Evolutionary conservation across 1,284 basidiomycete genomes (phyloP), one percentile per base, ranked within the genome.

Genomic region (Vanrija sp.): DNA sequence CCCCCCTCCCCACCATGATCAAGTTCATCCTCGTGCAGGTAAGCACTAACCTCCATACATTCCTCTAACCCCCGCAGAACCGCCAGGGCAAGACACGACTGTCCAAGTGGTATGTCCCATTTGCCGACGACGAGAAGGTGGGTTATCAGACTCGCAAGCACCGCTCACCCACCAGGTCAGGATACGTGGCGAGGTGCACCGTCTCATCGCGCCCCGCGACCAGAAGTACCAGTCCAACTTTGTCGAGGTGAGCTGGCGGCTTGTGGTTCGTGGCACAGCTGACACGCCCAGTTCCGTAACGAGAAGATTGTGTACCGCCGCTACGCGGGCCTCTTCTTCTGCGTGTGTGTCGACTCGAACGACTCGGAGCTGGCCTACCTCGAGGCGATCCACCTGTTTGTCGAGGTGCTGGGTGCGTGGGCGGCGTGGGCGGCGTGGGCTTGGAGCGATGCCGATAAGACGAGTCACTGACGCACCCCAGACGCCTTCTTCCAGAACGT

Each of bases 161-260:
- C 25, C 2, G 19, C 46, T 58, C 31, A 56, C 51, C 18, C 45
- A 62, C 45, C 67, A 95, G 89, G 87, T 94, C 53, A 84, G 91
- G 51, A 80, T 98, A 52, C 83, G 93, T 37, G 94, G 93, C 20
- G 95, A 98, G 74, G 94, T 98, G 1, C 95, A 98, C 72, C 82
- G 95, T 41, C 76, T 98, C 57, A 89, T 98, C 18, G 95, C 95
- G 0, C 92, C 94, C n/a, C 78, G 95, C 60, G 95, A 98, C 75
- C 94, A 97, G 79, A 97, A 97, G 76, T 95, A 97, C 64, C 96
- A 98, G 75, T 95, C 91, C 54, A 98, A 98, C 76, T 98, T 98
- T 71, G 94, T 98, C 47, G 95, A 98, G 83, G 94, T 95, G 61
- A 52, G 84, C 64, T 6, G 24, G 15, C 31, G 10, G 31, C 8